These are phyloP conservation scores for Rhododendron ferrugineum DNA, from an alignment of 148 eudicot species.

Conservation along the genomic window DNA sequence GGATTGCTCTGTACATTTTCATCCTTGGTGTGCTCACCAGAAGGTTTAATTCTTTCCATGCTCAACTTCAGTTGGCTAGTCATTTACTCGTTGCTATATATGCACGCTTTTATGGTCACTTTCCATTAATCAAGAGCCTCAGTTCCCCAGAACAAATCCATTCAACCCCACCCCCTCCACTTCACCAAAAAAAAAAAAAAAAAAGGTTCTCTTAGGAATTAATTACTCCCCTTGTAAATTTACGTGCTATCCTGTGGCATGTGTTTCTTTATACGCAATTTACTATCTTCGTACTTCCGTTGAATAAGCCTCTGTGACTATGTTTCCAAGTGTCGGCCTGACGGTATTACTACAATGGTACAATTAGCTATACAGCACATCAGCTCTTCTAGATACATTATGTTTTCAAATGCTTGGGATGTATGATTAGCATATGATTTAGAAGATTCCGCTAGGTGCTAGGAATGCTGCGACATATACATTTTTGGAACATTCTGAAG, in stretches of 20 bases:
- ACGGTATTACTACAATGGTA: not conserved
- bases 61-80: not conserved
- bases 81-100: not conserved
- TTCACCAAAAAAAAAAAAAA: not conserved
- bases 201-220: not conserved
- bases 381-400: not conserved
- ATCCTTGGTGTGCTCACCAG: slow-evolving; percentile 63
- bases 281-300: not conserved
- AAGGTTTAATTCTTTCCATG: slow-evolving; percentile 28
- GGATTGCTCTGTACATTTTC: slow-evolving; percentile 34
- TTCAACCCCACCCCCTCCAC: not conserved
- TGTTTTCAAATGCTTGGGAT: not conserved
- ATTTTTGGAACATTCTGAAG: not conserved
- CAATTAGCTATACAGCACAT: not conserved
- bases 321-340: not conserved
- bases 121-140: not conserved
- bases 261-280: not conserved
- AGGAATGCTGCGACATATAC: not conserved
- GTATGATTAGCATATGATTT: not conserved
- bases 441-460: not conserved
- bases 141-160: not conserved
- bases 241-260: not conserved
- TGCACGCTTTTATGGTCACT: not conserved
- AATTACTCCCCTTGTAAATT: not conserved
- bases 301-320: not conserved